Percentiles rank a stretch among this genome's conserved stretches.
These are phyloP conservation scores for Alternaria triticina DNA, from an alignment of 2,329 filamentous ascomycete species.

Conservation along the genomic window DNA sequence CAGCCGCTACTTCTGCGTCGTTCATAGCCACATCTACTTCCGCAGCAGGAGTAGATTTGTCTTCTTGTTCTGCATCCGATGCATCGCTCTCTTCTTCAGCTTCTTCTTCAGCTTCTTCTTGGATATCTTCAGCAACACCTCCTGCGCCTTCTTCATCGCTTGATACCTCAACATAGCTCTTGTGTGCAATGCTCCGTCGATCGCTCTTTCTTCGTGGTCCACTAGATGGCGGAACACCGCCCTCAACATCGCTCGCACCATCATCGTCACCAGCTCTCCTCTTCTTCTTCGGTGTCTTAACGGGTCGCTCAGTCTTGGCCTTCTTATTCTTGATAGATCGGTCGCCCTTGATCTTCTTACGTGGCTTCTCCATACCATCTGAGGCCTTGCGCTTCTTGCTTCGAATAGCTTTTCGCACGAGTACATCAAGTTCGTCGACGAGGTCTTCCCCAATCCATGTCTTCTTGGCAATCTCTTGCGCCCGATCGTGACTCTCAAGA, in stretches of 20 bases:
- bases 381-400: constrained; percentile 55
- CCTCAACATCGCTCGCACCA: constrained; percentile 40
- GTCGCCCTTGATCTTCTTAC: constrained; percentile 45
- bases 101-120: constrained; percentile 22
- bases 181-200: constrained; percentile 44
- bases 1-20: constrained; percentile 18
- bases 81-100: constrained; percentile 21
- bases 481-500: constrained; percentile 76
- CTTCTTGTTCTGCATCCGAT: constrained; percentile 20
- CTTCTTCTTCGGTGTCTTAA: constrained; percentile 49
- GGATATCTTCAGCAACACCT: constrained; percentile 33
- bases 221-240: constrained; percentile 41
- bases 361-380: constrained; percentile 33
- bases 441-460: constrained; percentile 78
- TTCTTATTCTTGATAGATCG: constrained; percentile 42
- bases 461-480: constrained; percentile 85
- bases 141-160: constrained; percentile 51
- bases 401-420: constrained; percentile 75
- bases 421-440: constrained; percentile 76
- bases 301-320: constrained; percentile 33
- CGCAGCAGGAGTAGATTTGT: constrained; percentile 18
- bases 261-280: constrained; percentile 40
- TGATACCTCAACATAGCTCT: constrained; percentile 55
- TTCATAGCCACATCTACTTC: constrained; percentile 42
- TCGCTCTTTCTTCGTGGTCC: constrained; percentile 53